Evolutionary conservation across 768 basidiomycete species (phyloP), one percentile per base, ranked within the genome.

Genomic region (Pulveroboletus sp.): DNA sequence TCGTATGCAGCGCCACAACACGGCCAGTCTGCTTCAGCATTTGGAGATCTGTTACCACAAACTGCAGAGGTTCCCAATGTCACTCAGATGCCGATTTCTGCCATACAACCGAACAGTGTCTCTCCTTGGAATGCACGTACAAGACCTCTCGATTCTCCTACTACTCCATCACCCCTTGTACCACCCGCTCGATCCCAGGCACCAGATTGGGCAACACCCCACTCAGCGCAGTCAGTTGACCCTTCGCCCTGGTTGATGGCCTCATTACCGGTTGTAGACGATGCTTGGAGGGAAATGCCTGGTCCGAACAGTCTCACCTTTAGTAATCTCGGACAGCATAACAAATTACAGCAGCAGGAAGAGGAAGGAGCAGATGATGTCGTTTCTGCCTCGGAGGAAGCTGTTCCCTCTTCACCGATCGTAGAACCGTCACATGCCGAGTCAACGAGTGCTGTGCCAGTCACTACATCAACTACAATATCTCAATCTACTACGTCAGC

Each of bases 261-360:
- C 10, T 76, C 78, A 5, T 71, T 81, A 47, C 72, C 72, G 21
- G 59, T 62, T 32, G 63, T 71, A 0, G 74, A 79, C 32, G 77
- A 78, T 15, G 69, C 62, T 42, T 83, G 81, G 82, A 64, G 62
- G 33, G 64, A 70, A 39, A 49, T 60, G 17, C 70, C 71, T 2
- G 73, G 72, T 14, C 71, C 76, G 10, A 73, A 75, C 52, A 79
- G 78, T 51, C 70, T 84, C 17, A 81, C 83, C 0, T 72, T 77
- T 49, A 77, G 74, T 46, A 82, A 81, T 56, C 66, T 83, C 17
- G 79, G 76, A 8, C 80, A 82, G 43, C 81, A 83, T 55, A 80
- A 81, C 51, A 75, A 76, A 54, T 70, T 79, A 43, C 75, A 79
- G 49, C 68, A 75, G 40, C 69, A 72, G 30, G 61, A 71, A 32